Percentiles rank a stretch among this genome's conserved stretches.
Evolutionary conservation across 2,329 filamentous ascomycete genomes (phyloP).

Genomic region (Colletotrichum phormii): DNA sequence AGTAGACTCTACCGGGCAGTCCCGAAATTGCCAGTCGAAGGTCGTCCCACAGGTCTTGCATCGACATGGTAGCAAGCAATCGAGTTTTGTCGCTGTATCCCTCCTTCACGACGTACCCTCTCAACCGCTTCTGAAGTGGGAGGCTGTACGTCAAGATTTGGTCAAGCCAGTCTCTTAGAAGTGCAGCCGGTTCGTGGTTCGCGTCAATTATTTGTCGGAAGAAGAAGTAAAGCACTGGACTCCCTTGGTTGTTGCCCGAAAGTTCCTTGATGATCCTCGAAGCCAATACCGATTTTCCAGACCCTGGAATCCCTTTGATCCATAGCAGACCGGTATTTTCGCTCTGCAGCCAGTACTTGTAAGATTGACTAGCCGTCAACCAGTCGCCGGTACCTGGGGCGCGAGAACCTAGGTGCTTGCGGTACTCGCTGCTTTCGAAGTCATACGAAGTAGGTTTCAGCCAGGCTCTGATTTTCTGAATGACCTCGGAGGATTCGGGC

Average conservation of each 20-base stretch:
- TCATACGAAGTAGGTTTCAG: slow-evolving; percentile 45
- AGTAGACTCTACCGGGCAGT: slow-evolving; percentile 46
- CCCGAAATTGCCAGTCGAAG: slow-evolving; percentile 41
- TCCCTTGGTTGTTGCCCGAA: background rate
- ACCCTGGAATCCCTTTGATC: slow-evolving; percentile 53
- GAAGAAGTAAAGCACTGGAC: slow-evolving; percentile 52
- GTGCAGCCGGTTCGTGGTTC: slow-evolving; percentile 45
- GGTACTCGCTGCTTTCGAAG: slow-evolving; percentile 42
- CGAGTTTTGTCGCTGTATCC: background rate
- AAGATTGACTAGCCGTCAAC: slow-evolving; percentile 33
- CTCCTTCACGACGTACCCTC: slow-evolving; percentile 20
- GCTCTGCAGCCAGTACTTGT: slow-evolving; percentile 36
- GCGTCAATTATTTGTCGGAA: slow-evolving; percentile 52
- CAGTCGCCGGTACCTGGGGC: slow-evolving; percentile 39
- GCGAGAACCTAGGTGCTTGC: slow-evolving; percentile 41
- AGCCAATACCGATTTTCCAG: slow-evolving; percentile 39
- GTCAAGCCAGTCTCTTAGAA: slow-evolving; percentile 50
- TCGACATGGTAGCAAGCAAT: slow-evolving; percentile 36
- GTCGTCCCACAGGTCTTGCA: slow-evolving; percentile 45
- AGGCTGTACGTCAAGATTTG: slow-evolving; percentile 47
- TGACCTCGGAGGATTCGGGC: slow-evolving; percentile 39
- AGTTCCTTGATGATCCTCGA: slow-evolving; percentile 5
- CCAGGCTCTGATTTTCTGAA: slow-evolving; percentile 43
- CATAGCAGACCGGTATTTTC: slow-evolving; percentile 5
- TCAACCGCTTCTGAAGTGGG: slow-evolving; percentile 42